Evolutionary conservation across 2,329 filamentous ascomycete genomes (phyloP).

Genomic region (Aspergillus brunneoviolaceus): DNA sequence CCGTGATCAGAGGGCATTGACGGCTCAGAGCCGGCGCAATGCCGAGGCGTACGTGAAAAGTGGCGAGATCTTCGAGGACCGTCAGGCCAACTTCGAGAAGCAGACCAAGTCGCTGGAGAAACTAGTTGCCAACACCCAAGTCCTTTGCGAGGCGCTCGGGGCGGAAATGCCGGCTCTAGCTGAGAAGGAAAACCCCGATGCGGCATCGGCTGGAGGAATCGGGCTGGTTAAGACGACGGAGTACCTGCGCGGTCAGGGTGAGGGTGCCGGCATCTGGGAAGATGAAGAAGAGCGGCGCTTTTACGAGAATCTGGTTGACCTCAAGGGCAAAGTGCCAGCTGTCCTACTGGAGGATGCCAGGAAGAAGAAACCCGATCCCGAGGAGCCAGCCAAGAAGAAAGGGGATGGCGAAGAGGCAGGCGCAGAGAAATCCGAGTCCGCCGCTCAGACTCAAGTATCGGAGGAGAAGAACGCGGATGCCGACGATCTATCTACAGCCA

Average conservation of each 20-base stretch:
- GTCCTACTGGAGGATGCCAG: conserved; percentile 92
- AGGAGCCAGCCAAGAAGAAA: conserved; percentile 81
- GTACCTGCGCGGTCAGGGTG: conserved; percentile 83
- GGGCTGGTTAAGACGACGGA: conserved; percentile 92
- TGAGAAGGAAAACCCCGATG: conserved; percentile 71
- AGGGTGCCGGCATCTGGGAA: conserved; percentile 95
- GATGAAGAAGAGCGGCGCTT: conserved; percentile 97
- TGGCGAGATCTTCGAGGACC: conserved; percentile 95
- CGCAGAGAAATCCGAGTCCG: conserved; percentile 36
- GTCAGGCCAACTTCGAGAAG: conserved; percentile 93
- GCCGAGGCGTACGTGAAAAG: conserved; percentile 98
- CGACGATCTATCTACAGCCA: conserved; percentile 88
- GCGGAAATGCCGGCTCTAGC: conserved; percentile 92
- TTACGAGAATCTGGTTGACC: conserved; percentile 92
- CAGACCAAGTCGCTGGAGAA: conserved; percentile 90
- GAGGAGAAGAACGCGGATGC: conserved; percentile 54
- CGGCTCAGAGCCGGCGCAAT: conserved; percentile 85
- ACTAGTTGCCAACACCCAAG: conserved; percentile 83
- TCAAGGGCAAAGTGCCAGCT: conserved; percentile 92
- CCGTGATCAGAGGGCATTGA: conserved; percentile 87
- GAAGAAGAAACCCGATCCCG: conserved; percentile 82
- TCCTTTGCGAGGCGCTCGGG: conserved; percentile 82
- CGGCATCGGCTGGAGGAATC: conserved; percentile 71
- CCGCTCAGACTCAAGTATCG: conserved; percentile 42
- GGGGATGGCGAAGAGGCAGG: conserved; percentile 50